A percentile compares a stretch with the other conserved stretches of the same genome.
phyloP scores from a whole-genome alignment of 306 rosid genomes.

The Citrullus colocynthis region DNA sequence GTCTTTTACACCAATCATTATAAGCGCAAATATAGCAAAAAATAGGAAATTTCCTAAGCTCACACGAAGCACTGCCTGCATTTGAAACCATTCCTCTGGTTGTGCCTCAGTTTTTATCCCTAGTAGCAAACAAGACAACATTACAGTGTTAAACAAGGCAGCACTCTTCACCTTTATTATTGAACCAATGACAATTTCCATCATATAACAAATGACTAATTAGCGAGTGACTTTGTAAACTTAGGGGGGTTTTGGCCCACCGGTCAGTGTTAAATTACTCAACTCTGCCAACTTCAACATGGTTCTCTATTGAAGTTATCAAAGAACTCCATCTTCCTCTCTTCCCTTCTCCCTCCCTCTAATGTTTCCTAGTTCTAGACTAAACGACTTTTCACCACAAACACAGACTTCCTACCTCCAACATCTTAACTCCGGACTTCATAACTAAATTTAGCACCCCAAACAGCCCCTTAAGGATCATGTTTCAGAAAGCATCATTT shows the following conservation, averaged over 20 bases:
- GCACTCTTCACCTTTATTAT: background rate
- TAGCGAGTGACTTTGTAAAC: background rate
- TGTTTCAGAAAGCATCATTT: background rate
- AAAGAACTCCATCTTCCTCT: too few relatives aligned
- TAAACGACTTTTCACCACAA: too few relatives aligned
- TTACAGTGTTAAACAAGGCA: background rate
- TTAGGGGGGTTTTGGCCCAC: too few relatives aligned
- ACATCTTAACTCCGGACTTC: too few relatives aligned
- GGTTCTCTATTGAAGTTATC: too few relatives aligned
- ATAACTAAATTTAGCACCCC: too few relatives aligned
- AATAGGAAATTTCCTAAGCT: constrained; percentile 87
- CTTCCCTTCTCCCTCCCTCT: too few relatives aligned
- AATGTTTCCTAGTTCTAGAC: too few relatives aligned
- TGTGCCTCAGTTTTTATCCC: constrained; percentile 58
- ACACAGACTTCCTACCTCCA: too few relatives aligned
- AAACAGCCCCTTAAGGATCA: too few relatives aligned
- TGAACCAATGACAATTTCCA: background rate
- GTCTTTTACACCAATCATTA: constrained; percentile 94
- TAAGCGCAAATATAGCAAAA: constrained; percentile 55
- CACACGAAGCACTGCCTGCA: constrained; percentile 89
- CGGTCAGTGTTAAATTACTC: too few relatives aligned
- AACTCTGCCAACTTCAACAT: too few relatives aligned
- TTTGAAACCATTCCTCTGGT: constrained; percentile 68
- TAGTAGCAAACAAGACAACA: constrained; percentile 8
- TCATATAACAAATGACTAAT: background rate